Conservation (phyloP, 148 eudicot genomes). For the Simmondsia chinensis region DNA sequence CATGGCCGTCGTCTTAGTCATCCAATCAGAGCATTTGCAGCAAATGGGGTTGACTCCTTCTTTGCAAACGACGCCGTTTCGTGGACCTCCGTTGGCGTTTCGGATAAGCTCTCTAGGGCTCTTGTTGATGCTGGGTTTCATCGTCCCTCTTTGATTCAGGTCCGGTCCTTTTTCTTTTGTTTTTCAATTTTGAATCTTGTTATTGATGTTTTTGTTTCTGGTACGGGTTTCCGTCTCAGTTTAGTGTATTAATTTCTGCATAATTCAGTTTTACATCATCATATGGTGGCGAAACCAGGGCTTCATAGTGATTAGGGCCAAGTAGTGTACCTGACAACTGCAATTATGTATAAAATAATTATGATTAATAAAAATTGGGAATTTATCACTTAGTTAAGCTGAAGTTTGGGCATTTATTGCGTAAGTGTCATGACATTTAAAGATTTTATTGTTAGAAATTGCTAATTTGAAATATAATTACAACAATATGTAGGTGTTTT, state of each 20-base stretch:
- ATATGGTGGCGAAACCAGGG: neutral
- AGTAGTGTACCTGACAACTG: neutral
- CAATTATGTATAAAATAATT: too few relatives aligned
- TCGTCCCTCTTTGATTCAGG: constrained; percentile 78
- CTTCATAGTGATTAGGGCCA: neutral
- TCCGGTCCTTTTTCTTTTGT: constrained; percentile 5
- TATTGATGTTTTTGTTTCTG: neutral
- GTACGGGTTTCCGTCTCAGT: too few relatives aligned
- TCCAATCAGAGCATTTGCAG: constrained; percentile 23
- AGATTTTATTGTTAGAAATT: too few relatives aligned
- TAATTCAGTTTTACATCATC: neutral
- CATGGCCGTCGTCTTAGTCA: constrained; percentile 3
- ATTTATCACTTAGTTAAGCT: too few relatives aligned
- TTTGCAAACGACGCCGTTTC: constrained; percentile 64
- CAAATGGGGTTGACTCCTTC: constrained; percentile 37
- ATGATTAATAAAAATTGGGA: too few relatives aligned
- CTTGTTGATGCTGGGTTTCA: constrained; percentile 44
- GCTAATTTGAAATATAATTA: too few relatives aligned
- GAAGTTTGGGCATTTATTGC: too few relatives aligned
- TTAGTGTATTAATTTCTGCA: neutral
- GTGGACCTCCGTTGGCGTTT: constrained; percentile 66
- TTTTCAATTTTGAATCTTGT: neutral
- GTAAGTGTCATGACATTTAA: too few relatives aligned
- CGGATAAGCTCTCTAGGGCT: constrained; percentile 37
- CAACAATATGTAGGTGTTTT: too few relatives aligned